Evolutionary conservation across 2,329 filamentous ascomycete genomes (phyloP).

Genomic region (Cryphonectria nitschkei): DNA sequence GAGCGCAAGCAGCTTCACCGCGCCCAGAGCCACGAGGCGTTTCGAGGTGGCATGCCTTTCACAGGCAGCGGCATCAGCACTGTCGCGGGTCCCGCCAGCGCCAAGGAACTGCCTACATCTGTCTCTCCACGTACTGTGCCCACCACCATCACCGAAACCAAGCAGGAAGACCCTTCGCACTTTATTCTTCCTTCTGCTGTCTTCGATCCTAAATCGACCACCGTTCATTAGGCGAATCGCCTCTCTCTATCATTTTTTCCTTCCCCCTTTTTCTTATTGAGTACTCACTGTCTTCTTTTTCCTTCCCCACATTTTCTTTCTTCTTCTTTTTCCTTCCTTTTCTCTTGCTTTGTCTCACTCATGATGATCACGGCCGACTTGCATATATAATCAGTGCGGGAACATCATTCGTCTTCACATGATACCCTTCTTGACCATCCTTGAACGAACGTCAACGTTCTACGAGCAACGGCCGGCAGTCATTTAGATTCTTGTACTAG

Average conservation of each 20-base stretch:
- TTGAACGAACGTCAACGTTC: conserved; percentile 21
- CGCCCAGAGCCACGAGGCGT: conserved; percentile 55
- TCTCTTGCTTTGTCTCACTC: conserved; percentile 13
- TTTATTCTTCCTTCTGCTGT: conserved; percentile 55
- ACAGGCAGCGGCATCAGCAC: conserved; percentile 32
- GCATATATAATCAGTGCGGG: conserved; percentile 31
- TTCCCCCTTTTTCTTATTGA: background rate
- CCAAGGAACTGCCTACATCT: conserved; percentile 20
- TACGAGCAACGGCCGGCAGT: conserved; percentile 18
- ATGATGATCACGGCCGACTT: conserved; percentile 29
- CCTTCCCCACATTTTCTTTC: background rate
- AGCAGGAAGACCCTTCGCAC: conserved; percentile 36
- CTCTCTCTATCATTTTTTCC: background rate
- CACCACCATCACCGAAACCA: conserved; percentile 36
- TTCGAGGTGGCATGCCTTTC: conserved; percentile 44
- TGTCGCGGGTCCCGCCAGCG: conserved; percentile 18
- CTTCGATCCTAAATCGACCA: conserved; percentile 45
- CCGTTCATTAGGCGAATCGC: background rate
- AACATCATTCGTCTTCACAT: conserved; percentile 14
- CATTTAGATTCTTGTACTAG: conserved; percentile 6
- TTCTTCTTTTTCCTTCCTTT: background rate
- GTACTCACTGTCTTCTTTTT: conserved; percentile 14
- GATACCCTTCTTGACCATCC: conserved; percentile 34
- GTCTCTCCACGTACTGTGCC: conserved; percentile 25
- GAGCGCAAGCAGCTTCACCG: conserved; percentile 50